Base-by-base conservation (phyloP, 345 rosid species). In the Erysimum cheiranthoides region DNA sequence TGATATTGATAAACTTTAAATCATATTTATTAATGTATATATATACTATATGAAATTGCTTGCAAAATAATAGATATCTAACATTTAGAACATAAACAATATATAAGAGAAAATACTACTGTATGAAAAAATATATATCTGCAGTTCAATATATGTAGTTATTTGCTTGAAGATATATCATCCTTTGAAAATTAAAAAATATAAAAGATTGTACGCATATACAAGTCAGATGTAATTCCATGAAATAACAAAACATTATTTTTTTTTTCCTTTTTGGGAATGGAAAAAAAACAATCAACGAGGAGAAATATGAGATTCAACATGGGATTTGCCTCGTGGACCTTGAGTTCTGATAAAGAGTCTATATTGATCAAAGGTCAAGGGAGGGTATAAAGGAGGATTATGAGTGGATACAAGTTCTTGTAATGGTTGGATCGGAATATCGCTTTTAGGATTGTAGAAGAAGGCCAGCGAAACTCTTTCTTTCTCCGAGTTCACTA, bases 311-410 rank as follows among this genome's bases (percentile, higher is more conserved):
- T 83, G 72, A 18, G 98, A 82, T 5, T 94, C 93, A 6, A 94
- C 95, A 76, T 94, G 97, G 8, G 91, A 87, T 84, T 94, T 94
- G 54, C 98, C 98, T 4, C 66, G 63, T 2, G 97, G 98, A 74
- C 98, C 98, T 63, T 71, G 88, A 58, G 70, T 73, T 77, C 97
- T 82, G 32, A 90, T 90, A 82, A 82, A 92, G 61, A 83, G 90
- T 39, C 98, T 82, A 70, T 94, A 94, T 52, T 92, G 87, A 73
- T 94, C 91, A 66, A 85, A 94, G 35, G 98, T 90, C 97, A 88
- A 87, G 0, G 97, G 83, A 8, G 84, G 71, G 60, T 94, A 92
- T 46, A 85, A 28, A 0, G 96, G 75, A 3, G 97, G 96, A 16
- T 58, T 76, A n/a, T 81, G 85, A 2, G 65, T 40, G 1, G 92